These are phyloP conservation scores for Echeveria elegans DNA, from an alignment of 164 flowering plant genomes.

Conservation along the genomic window DNA sequence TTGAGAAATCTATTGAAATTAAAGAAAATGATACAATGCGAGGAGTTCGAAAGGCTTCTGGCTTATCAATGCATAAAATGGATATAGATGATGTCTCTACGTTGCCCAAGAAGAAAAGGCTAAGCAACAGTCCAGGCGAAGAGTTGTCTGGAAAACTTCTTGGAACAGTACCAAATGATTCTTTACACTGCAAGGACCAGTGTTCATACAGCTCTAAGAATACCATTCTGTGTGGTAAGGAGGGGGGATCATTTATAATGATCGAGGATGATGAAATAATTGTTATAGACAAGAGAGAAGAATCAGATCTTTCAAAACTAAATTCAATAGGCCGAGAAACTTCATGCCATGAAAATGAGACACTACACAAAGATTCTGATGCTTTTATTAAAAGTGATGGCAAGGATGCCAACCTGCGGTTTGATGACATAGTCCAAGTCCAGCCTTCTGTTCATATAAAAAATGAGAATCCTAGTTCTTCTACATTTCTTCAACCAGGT, in stretches of 20 bases:
- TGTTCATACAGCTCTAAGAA: slow-evolving; percentile 8
- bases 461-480: slow-evolving; percentile 29
- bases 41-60: slow-evolving; percentile 35
- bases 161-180: slow-evolving; percentile 13
- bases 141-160: slow-evolving; percentile 2
- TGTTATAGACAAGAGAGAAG: neutral
- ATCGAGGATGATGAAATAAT: slow-evolving; percentile 23
- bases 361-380: slow-evolving; percentile 12
- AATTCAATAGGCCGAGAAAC: neutral
- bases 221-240: slow-evolving; percentile 15
- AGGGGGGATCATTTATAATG: slow-evolving; percentile 12
- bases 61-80: slow-evolving; percentile 13
- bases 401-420: slow-evolving; percentile 19
- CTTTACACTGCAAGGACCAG: slow-evolving; percentile 10
- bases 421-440: slow-evolving; percentile 22
- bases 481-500: slow-evolving; percentile 40
- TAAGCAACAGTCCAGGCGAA: neutral
- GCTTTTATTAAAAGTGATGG: slow-evolving; percentile 15
- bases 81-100: slow-evolving; percentile 5
- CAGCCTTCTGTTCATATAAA: slow-evolving; percentile 28
- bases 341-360: slow-evolving; percentile 1
- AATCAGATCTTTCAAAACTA: neutral
- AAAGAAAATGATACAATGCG: slow-evolving; percentile 68
- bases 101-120: neutral
- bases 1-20: slow-evolving; percentile 56